Conservation (phyloP, 345 rosid species). For the Rhizophora apiculata region DNA sequence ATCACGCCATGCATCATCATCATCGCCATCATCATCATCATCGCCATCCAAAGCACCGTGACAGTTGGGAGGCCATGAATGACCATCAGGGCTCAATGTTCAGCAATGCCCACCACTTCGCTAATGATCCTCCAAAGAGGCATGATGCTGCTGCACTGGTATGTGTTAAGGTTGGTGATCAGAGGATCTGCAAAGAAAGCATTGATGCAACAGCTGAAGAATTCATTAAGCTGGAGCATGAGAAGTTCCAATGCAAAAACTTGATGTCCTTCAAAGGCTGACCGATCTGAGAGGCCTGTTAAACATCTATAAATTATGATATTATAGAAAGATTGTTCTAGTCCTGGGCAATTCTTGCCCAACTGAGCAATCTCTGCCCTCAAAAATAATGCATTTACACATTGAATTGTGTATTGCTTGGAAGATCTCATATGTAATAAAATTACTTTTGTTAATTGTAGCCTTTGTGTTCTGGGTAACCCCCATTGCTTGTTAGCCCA, state of each 20-base stretch:
- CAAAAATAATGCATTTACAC: too few species aligned
- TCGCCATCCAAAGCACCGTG: background rate
- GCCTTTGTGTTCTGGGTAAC: too few species aligned
- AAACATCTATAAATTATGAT: too few species aligned
- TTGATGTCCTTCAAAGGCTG: background rate
- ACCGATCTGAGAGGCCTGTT: background rate
- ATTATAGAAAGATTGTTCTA: too few species aligned
- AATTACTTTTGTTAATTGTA: too few species aligned
- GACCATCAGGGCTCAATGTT: constrained; percentile 1
- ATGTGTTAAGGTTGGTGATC: background rate
- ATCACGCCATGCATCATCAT: constrained; percentile 10
- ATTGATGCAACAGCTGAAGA: constrained; percentile 63
- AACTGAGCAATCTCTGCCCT: too few species aligned
- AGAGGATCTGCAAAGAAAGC: constrained; percentile 16
- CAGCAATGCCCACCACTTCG: constrained; percentile 2
- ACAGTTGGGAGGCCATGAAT: constrained; percentile 9
- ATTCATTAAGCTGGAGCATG: constrained; percentile 57
- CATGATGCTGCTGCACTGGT: background rate
- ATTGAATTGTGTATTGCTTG: too few species aligned
- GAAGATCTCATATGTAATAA: too few species aligned
- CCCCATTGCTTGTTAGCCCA: too few species aligned
- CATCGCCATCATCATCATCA: background rate
- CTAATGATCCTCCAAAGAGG: constrained; percentile 1
- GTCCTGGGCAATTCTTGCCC: too few species aligned
- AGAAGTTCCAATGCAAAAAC: constrained; percentile 33